A percentile compares a stretch with the other conserved stretches of the same genome.
These are phyloP conservation scores for Fusarium agapanthi DNA, from an alignment of 2,329 filamentous ascomycete genomes.

Conservation along the genomic window DNA sequence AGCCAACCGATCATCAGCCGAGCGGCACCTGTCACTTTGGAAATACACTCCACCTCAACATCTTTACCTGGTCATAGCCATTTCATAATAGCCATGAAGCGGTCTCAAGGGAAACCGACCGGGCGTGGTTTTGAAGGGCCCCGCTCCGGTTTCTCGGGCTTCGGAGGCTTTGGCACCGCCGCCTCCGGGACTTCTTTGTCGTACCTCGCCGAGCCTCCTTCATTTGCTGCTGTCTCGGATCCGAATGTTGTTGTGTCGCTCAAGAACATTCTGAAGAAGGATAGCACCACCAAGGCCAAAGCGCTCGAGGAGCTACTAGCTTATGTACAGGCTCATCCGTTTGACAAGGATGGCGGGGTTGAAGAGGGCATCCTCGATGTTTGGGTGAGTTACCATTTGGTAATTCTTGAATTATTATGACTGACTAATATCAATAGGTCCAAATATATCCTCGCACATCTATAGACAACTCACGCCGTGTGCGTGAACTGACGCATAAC, in stretches of 20 bases:
- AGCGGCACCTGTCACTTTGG: constrained; percentile 17
- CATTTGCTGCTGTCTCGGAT: constrained; percentile 80
- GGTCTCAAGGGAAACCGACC: constrained; percentile 40
- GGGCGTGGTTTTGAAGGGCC: constrained; percentile 39
- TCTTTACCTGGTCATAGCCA: background rate
- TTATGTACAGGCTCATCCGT: constrained; percentile 65
- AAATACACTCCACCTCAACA: background rate
- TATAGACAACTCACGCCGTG: constrained; percentile 87
- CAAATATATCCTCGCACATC: constrained; percentile 88
- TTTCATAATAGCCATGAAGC: constrained; percentile 39
- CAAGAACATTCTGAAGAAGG: constrained; percentile 92
- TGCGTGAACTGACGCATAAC: constrained; percentile 85
- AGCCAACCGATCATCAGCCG: constrained; percentile 16
- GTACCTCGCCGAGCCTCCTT: constrained; percentile 86
- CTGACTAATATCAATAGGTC: constrained; percentile 61
- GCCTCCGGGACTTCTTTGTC: constrained; percentile 69
- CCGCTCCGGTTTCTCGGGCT: constrained; percentile 38
- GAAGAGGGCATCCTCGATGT: constrained; percentile 87
- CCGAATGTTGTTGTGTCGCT: constrained; percentile 87
- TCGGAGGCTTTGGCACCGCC: constrained; percentile 48
- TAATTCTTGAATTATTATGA: background rate
- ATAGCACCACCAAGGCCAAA: constrained; percentile 89
- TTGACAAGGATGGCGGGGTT: constrained; percentile 65
- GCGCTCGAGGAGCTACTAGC: constrained; percentile 85
- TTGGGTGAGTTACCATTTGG: constrained; percentile 68